These are phyloP conservation scores for Stentor roeselii DNA, from an alignment of 73 alveolate genomes.

Conservation along the genomic window DNA sequence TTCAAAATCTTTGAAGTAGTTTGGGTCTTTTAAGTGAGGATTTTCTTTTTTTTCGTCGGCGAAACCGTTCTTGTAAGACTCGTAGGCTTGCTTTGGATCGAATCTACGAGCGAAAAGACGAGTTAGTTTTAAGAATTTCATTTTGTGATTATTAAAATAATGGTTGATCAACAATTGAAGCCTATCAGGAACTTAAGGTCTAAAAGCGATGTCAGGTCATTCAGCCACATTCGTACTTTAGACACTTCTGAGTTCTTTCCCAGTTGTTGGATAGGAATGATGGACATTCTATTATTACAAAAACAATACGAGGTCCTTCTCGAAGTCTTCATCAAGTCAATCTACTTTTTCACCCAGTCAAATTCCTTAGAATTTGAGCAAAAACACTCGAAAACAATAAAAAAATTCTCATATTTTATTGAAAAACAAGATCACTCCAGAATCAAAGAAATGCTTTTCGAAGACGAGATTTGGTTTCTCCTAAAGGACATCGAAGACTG, in stretches of 20 bases:
- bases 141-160: too few species aligned
- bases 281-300: not conserved
- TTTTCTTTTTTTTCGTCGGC: not conserved
- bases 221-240: not conserved
- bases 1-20: constrained; percentile 12
- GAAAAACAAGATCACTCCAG: not conserved
- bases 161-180: too few species aligned
- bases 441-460: not conserved
- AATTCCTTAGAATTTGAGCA: not conserved
- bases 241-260: not conserved
- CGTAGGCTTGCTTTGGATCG: too few species aligned
- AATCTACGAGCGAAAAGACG: too few species aligned
- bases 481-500: not conserved
- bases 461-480: not conserved
- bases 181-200: not conserved
- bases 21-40: not conserved
- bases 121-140: too few species aligned
- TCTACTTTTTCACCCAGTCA: not conserved
- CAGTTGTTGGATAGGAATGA: not conserved
- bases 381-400: not conserved
- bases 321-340: not conserved
- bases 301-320: not conserved
- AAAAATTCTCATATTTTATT: not conserved
- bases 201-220: not conserved
- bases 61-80: not conserved